Base-by-base conservation (phyloP, 2,329 filamentous ascomycete genomes). In the Fusarium torreyae region DNA sequence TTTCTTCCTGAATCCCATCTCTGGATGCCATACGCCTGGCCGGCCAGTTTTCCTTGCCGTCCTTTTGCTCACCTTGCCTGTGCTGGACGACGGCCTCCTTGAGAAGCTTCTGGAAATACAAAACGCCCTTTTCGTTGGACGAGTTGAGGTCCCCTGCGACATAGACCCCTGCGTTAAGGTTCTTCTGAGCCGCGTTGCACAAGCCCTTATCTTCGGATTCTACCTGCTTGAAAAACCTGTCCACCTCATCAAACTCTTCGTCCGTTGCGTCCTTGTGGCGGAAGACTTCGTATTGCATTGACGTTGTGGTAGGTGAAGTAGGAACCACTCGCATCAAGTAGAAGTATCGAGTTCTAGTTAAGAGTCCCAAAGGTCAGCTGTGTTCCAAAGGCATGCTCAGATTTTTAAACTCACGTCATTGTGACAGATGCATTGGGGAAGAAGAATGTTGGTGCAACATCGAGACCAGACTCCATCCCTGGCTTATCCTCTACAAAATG, bases 121-220 rank as follows among this genome's bases (percentile, higher is more conserved):
- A 76, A 0, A 86, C 85, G 0, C 86, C 86, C 74, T 87, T 86
- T 75, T 91, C 88, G 75, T 86, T 83, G 43, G 81, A 79, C 0
- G 88, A 87, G 74, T 91, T 88, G 75, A 91, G 78, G 72, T 89
- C 84, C 49, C 88, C 88, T 69, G 87, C 89, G 71, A 87, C 78
- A 62, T 89, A 91, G 39, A 89, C 81, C 3, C 87, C 87, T 0
- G 85, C 82, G 73, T 88, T 86, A 60, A 91, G 80, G 75, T 91
- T 91, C 75, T 81, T 82, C 72, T 90, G 88, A 0, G 87, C 85
- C 7, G 82, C 82, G 63, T 84, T 81, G 77, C 88, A 90, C 7
- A 91, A 83, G 2, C 84, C 81, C 71, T 90, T 90, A 79, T 91
- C 88, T 75, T 91, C 88, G 4, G 82, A 81, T 84, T 90, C 87